Evolutionary conservation across 164 flowering plant species (phyloP).

Genomic region (Magnolia sinica): DNA sequence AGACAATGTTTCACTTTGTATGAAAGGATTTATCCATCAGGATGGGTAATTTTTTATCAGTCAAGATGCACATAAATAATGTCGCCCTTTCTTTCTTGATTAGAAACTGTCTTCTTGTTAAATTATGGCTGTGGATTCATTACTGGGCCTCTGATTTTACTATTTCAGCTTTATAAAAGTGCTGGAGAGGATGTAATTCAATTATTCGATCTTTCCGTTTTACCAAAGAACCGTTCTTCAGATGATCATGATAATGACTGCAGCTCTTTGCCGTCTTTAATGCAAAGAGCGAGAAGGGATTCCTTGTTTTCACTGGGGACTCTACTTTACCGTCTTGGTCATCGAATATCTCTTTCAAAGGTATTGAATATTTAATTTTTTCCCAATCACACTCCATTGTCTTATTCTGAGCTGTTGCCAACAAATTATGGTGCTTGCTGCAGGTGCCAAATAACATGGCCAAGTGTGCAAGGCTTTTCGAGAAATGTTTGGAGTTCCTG

Average conservation of each 20-base stretch:
- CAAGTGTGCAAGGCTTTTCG: conserved; percentile 69
- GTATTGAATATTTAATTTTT: conserved; percentile 26
- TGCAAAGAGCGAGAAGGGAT: conserved; percentile 71
- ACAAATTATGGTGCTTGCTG: conserved; percentile 20
- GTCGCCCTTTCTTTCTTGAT: background rate
- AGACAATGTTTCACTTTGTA: no score
- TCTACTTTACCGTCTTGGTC: conserved; percentile 86
- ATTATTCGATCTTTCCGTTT: conserved; percentile 86
- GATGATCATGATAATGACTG: conserved; percentile 47
- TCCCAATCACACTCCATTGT: background rate
- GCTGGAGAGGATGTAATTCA: conserved; percentile 94
- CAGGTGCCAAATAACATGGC: conserved; percentile 66
- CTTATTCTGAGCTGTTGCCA: conserved; percentile 10
- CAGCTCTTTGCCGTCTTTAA: conserved; percentile 58
- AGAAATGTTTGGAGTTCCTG: conserved; percentile 75
- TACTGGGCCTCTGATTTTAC: background rate
- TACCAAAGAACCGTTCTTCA: conserved; percentile 62
- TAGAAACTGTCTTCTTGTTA: background rate
- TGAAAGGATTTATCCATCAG: no score
- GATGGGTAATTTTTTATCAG: no score
- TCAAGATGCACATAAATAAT: no score
- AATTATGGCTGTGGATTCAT: background rate
- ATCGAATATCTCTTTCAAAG: conserved; percentile 88
- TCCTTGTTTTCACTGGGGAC: conserved; percentile 76
- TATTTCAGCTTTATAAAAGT: conserved; percentile 78